These are phyloP conservation scores for Corymbia maculata DNA, from an alignment of 345 rosid genomes.

Conservation along the genomic window DNA sequence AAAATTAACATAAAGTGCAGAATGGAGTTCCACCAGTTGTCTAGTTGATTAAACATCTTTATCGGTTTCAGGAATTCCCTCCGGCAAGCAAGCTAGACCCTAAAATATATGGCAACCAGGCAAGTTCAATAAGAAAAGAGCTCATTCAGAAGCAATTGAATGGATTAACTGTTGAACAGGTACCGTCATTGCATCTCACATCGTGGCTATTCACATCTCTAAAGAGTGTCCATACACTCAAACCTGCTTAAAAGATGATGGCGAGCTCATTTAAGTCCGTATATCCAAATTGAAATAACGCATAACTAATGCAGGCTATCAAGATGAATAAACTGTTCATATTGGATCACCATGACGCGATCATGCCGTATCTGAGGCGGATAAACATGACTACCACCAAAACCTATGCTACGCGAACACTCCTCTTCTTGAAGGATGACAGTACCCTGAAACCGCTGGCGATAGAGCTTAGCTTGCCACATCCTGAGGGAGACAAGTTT, in stretches of 20 bases:
- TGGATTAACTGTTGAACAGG: conserved; percentile 12
- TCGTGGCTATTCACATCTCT: background rate
- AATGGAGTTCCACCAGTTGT: background rate
- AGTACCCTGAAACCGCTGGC: conserved; percentile 11
- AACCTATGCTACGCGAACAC: conserved; percentile 10
- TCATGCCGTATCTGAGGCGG: conserved; percentile 7
- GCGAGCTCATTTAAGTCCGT: background rate
- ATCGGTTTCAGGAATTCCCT: conserved; percentile 22
- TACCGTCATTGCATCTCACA: background rate
- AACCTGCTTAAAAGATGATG: background rate
- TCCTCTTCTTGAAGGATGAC: conserved; percentile 6
- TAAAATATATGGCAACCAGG: conserved; percentile 17
- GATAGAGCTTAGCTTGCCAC: conserved; percentile 11
- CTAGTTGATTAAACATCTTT: background rate
- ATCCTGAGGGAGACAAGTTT: conserved; percentile 4
- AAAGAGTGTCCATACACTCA: background rate
- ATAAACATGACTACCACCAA: conserved; percentile 3
- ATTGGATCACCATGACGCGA: conserved; percentile 10
- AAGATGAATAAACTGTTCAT: conserved; percentile 12
- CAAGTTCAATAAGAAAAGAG: conserved; percentile 17
- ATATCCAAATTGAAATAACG: background rate
- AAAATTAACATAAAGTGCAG: background rate
- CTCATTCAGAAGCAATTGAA: conserved; percentile 10
- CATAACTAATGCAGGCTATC: conserved; percentile 1
- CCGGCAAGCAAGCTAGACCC: conserved; percentile 19